phyloP scores from a whole-genome alignment of 2,329 filamentous ascomycete species.

The Fusarium albosuccineum region DNA sequence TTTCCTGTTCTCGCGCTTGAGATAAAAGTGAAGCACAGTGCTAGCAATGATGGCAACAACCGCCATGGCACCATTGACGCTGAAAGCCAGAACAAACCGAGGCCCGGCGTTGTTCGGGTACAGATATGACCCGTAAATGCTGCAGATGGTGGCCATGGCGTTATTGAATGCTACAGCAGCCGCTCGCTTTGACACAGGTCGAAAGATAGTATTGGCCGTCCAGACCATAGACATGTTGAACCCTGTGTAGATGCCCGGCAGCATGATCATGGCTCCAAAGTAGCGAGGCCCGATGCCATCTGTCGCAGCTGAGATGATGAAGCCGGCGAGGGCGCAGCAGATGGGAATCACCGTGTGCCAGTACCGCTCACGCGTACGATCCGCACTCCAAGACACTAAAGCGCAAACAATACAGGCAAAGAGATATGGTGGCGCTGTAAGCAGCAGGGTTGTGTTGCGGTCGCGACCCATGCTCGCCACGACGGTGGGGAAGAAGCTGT shows the following conservation, averaged over 20 bases:
- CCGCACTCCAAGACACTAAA: constrained; percentile 57
- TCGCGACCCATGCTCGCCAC: constrained; percentile 25
- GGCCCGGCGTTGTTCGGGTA: constrained; percentile 1
- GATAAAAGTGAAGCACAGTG: constrained; percentile 9
- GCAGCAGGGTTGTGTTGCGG: constrained; percentile 18
- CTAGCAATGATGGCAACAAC: constrained; percentile 1
- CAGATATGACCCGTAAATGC: constrained; percentile 3
- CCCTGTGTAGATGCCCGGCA: constrained; percentile 6
- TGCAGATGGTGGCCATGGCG: constrained; percentile 3
- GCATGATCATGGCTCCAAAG: constrained; percentile 14
- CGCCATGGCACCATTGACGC: constrained; percentile 7
- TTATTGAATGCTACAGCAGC: constrained; percentile 13
- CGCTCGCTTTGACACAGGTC: constrained; percentile 4
- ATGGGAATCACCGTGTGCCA: constrained; percentile 57
- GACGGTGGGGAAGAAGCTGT: constrained; percentile 52
- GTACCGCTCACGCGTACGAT: constrained; percentile 59
- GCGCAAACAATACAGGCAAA: constrained; percentile 52
- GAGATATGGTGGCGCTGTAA: constrained; percentile 26
- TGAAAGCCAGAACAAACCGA: constrained; percentile 6
- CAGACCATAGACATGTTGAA: constrained; percentile 19
- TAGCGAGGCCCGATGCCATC: neutral
- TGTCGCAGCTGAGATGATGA: constrained; percentile 7
- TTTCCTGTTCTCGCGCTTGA: constrained; percentile 7
- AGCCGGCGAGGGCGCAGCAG: neutral
- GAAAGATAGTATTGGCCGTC: constrained; percentile 8